Evolutionary conservation across 441 rosid genomes (phyloP), one percentile per base, ranked within the genome.

Genomic region (Eugenia klotzschiana): DNA sequence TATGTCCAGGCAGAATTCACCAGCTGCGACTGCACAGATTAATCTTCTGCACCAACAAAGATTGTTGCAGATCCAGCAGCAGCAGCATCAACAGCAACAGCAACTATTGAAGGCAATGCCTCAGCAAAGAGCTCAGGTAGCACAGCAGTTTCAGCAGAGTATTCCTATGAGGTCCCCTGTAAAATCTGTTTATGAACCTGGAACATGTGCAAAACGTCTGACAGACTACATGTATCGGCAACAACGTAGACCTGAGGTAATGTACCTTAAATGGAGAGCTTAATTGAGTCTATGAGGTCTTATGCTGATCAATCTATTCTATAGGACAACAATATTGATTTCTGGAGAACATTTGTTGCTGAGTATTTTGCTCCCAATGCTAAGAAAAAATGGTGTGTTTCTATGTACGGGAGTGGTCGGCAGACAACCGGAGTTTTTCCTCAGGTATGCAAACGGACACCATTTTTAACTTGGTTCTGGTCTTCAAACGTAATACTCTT

Each of bases 321-420:
- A 87, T 81, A 94, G 98, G 98, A 94, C 89, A 94, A 94, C 86
- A 93, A 90, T 58, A 94, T 94, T 87, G 95, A 94, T 10, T 94
- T 94, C 84, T 94, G 98, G 98, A 94, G 98, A 86, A 91, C 89
- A 86, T 93, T 92, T 90, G 98, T 94, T 56, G 84, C 92, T 0
- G 98, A 94, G 82, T 92, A 87, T 91, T 94, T 90, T 81, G 95
- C 94, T 60, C 94, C 92, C 23, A 86, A 92, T 79, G 95, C 96
- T 58, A 94, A 89, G 89, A 94, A 94, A 90, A 93, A 91, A 84
- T 93, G 95, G 96, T 94, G 98, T 87, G 98, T 94, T 86, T 94
- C 96, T 41, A 89, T 94, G 94, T 94, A 94, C 79, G 98, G 98
- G 87, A 92, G 90, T 90, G 93, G 93, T 83, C 87, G 94, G 27